phyloP scores from a whole-genome alignment of 768 basidiomycete genomes.

The Naganishia randhawae region DNA sequence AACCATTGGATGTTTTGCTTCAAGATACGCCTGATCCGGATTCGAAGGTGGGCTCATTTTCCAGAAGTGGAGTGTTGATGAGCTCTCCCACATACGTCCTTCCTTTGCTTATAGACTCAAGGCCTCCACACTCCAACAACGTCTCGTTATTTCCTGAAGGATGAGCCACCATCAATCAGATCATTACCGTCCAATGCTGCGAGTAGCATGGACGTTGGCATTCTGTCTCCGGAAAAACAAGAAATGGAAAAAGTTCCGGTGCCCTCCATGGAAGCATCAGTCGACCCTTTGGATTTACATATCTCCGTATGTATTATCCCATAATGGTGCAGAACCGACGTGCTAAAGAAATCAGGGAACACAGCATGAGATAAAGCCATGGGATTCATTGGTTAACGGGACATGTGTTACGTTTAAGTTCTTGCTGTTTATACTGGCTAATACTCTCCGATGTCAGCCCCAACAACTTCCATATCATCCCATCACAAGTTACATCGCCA shows the following conservation, averaged over 20 bases:
- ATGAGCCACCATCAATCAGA: not conserved
- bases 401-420: constrained; percentile 7
- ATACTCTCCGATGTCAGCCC: constrained; percentile 8
- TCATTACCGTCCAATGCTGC: not conserved
- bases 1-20: not conserved
- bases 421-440: constrained; percentile 11
- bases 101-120: not conserved
- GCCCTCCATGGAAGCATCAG: not conserved
- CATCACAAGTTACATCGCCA: constrained; percentile 5
- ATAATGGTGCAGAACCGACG: not conserved
- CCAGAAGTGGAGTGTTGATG: not conserved
- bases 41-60: not conserved
- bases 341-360: not conserved
- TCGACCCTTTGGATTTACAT: constrained; percentile 4
- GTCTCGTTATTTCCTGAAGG: not conserved
- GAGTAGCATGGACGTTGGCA: not conserved
- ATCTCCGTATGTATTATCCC: not conserved
- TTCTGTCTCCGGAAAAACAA: constrained; percentile 1
- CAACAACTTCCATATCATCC: constrained; percentile 3
- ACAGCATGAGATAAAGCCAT: not conserved
- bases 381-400: not conserved
- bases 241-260: not conserved
- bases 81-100: not conserved
- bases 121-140: not conserved
- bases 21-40: not conserved